Conservation (phyloP, 1,139 yeast genomes). For the Kluyveromyces sp. region DNA sequence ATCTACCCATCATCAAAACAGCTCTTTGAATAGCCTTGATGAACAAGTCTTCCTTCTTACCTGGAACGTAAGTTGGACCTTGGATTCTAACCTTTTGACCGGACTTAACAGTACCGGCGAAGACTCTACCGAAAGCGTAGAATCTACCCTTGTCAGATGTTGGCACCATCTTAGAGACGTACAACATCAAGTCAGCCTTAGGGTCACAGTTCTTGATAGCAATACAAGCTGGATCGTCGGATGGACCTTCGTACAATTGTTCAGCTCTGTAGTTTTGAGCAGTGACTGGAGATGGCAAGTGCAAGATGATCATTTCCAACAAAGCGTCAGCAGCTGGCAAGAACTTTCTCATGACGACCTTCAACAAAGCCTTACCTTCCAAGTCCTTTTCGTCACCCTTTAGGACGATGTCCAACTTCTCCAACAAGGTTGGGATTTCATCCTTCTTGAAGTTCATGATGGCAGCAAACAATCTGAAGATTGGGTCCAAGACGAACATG, state of each 20-base stretch:
- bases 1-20: slow-evolving; percentile 99
- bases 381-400: slow-evolving; percentile 94
- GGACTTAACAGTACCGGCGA: slow-evolving; percentile 98
- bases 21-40: slow-evolving; percentile 98
- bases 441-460: slow-evolving; percentile 97
- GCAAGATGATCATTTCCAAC: slow-evolving; percentile 97
- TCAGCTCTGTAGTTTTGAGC: slow-evolving; percentile 99
- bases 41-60: slow-evolving; percentile 97
- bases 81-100: slow-evolving; percentile 99
- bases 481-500: slow-evolving; percentile 98
- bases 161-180: slow-evolving; percentile 99
- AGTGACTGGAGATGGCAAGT: slow-evolving; percentile 99
- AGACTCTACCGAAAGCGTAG: slow-evolving; percentile 99
- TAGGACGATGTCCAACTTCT: slow-evolving; percentile 84
- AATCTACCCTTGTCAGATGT: slow-evolving; percentile 99
- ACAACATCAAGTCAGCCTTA: slow-evolving; percentile 95
- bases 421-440: slow-evolving; percentile 82
- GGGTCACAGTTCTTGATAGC: slow-evolving; percentile 99
- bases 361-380: slow-evolving; percentile 97
- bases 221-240: slow-evolving; percentile 83
- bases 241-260: slow-evolving; percentile 98
- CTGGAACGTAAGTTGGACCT: slow-evolving; percentile 99
- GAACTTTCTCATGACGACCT: slow-evolving; percentile 99
- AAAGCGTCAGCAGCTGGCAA: slow-evolving; percentile 99
- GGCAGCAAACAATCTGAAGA: slow-evolving; percentile 92